phyloP scores from a whole-genome alignment of 2,329 filamentous ascomycete genomes.

The Penicillium sp. region DNA sequence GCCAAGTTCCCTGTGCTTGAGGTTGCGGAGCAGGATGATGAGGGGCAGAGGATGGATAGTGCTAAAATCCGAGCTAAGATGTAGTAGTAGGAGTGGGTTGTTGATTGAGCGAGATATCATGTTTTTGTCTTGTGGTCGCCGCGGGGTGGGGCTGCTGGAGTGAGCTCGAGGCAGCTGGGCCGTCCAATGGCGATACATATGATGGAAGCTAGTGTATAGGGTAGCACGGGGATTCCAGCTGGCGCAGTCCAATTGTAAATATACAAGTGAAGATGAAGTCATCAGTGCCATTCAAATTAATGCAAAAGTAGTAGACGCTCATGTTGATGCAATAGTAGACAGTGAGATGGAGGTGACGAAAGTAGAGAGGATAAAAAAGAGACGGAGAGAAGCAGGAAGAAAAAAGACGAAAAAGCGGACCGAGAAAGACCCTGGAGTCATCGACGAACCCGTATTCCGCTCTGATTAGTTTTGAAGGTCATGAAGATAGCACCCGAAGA shows the following conservation, averaged over 20 bases:
- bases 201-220: background rate
- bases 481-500: background rate
- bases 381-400: background rate
- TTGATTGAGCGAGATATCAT: background rate
- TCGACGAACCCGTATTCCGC: background rate
- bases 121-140: background rate
- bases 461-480: background rate
- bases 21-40: conserved; percentile 79
- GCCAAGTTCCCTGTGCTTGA: conserved; percentile 67
- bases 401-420: background rate
- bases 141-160: background rate
- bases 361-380: conserved; percentile 2
- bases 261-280: background rate
- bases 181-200: background rate
- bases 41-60: conserved; percentile 74
- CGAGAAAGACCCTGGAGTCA: background rate
- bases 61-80: conserved; percentile 40
- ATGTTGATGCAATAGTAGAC: conserved; percentile 19
- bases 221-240: background rate
- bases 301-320: conserved; percentile 17
- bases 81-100: conserved; percentile 5
- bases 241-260: background rate
- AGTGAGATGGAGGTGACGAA: background rate
- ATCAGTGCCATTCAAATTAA: conserved; percentile 5
- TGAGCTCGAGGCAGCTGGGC: background rate